phyloP scores from a whole-genome alignment of 306 rosid genomes.

The Castanopsis chinensis region DNA sequence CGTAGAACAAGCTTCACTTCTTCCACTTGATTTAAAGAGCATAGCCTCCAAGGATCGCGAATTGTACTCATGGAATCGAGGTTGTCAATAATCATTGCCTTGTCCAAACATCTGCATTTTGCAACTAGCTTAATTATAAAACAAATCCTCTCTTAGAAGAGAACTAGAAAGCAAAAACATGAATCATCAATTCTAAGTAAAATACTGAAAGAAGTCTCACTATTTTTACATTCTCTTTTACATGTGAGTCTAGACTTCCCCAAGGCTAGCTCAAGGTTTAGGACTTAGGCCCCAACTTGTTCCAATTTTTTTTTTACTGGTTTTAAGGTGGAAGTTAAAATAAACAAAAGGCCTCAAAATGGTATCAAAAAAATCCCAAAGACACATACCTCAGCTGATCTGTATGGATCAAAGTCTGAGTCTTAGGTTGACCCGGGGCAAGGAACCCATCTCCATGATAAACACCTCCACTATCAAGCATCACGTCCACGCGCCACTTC shows the following conservation, averaged over 20 bases:
- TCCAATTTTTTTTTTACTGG: not conserved
- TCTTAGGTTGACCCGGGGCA: constrained; percentile 19
- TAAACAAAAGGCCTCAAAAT: no score
- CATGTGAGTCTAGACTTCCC: no score
- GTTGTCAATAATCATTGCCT: constrained; percentile 59
- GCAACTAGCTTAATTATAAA: not conserved
- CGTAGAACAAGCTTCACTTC: constrained; percentile 69
- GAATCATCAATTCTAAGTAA: no score
- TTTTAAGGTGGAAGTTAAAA: not conserved
- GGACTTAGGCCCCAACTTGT: no score
- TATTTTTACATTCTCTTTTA: no score
- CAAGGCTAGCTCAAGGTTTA: no score
- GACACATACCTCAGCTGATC: constrained; percentile 20
- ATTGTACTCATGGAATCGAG: constrained; percentile 37
- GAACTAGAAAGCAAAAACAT: no score
- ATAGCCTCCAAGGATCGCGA: constrained; percentile 69
- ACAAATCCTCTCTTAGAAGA: no score
- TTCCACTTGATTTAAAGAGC: constrained; percentile 70
- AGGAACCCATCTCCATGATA: constrained; percentile 12
- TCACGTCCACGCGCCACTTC: constrained; percentile 45
- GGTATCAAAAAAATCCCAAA: no score
- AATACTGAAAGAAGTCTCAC: no score
- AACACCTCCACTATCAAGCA: constrained; percentile 1
- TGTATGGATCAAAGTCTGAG: constrained; percentile 18
- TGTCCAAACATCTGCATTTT: constrained; percentile 54